Evolutionary conservation across 1,139 yeast species (phyloP).

Genomic region (Blastobotrys serpentis): DNA sequence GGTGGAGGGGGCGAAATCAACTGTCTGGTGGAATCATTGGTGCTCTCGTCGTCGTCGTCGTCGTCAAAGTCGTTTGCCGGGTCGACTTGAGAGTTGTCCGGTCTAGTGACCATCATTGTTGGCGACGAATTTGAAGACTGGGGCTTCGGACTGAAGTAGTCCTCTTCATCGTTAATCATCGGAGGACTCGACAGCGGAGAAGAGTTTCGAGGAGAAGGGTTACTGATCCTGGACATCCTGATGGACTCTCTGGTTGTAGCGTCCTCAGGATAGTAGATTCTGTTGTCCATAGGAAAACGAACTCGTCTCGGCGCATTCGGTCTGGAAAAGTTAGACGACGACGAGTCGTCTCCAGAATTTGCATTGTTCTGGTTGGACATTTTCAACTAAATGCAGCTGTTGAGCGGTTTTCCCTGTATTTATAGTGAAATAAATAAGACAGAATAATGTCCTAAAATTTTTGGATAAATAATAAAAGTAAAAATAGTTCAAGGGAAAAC

Average conservation of each 20-base stretch:
- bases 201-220: slow-evolving; percentile 4
- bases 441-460: too few relatives aligned
- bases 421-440: background rate
- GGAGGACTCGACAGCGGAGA: slow-evolving; percentile 12
- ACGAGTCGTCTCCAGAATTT: too few relatives aligned
- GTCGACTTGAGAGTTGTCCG: slow-evolving; percentile 15
- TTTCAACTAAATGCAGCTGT: background rate
- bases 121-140: slow-evolving; percentile 11
- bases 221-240: background rate
- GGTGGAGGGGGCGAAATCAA: slow-evolving; percentile 3
- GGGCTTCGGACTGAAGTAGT: slow-evolving; percentile 4
- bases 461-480: too few relatives aligned
- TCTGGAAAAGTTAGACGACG: background rate
- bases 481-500: background rate
- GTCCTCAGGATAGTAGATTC: slow-evolving; percentile 32
- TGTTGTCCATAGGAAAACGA: slow-evolving; percentile 35
- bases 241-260: slow-evolving; percentile 8
- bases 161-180: slow-evolving; percentile 16
- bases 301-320: slow-evolving; percentile 24
- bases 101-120: slow-evolving; percentile 15
- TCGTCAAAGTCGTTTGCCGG: slow-evolving; percentile 9
- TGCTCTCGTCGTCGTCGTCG: slow-evolving; percentile 4
- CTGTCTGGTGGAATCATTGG: slow-evolving; percentile 1
- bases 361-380: too few relatives aligned
- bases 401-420: too few relatives aligned